These are phyloP conservation scores for Aspergillus ochraceus DNA, from an alignment of 2,329 filamentous ascomycete genomes.

Conservation along the genomic window DNA sequence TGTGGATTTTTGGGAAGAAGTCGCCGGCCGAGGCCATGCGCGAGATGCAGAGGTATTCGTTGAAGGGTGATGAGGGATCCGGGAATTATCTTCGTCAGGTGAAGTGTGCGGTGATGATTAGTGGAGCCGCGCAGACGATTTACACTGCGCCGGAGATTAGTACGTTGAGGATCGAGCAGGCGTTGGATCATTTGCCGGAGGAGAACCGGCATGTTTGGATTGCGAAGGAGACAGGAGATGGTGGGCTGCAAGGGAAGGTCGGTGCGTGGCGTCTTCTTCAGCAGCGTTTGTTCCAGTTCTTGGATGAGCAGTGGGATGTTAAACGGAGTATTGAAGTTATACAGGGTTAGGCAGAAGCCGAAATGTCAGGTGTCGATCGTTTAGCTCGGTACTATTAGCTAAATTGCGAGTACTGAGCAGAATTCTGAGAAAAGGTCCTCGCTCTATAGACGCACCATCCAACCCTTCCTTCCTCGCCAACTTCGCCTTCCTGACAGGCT, in stretches of 20 bases:
- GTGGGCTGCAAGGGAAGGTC: background rate
- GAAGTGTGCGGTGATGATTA: slow-evolving; percentile 7
- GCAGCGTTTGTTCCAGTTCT: slow-evolving; percentile 1
- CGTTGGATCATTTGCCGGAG: slow-evolving; percentile 1
- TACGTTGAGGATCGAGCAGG: background rate
- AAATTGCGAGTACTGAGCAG: too few relatives aligned
- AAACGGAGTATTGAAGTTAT: background rate
- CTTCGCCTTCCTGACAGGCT: too few relatives aligned
- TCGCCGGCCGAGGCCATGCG: slow-evolving; percentile 3
- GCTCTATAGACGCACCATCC: too few relatives aligned
- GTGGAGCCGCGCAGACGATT: slow-evolving; percentile 1
- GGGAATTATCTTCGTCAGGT: background rate
- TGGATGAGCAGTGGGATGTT: slow-evolving; percentile 2
- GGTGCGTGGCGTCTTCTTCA: slow-evolving; percentile 4
- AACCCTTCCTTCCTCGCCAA: too few relatives aligned
- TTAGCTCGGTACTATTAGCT: too few relatives aligned
- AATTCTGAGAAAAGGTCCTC: too few relatives aligned
- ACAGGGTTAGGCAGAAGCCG: background rate
- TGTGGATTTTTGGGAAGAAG: slow-evolving; percentile 2
- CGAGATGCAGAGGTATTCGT: background rate
- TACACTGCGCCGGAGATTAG: slow-evolving; percentile 4
- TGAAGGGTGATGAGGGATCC: background rate
- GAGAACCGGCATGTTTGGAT: background rate
- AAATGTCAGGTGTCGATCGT: too few relatives aligned
- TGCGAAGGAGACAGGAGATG: background rate